Evolutionary conservation across 371 early-diverging fungal genomes (phyloP), one percentile per base, ranked within the genome.

Genomic region (Rhizopus sp.): DNA sequence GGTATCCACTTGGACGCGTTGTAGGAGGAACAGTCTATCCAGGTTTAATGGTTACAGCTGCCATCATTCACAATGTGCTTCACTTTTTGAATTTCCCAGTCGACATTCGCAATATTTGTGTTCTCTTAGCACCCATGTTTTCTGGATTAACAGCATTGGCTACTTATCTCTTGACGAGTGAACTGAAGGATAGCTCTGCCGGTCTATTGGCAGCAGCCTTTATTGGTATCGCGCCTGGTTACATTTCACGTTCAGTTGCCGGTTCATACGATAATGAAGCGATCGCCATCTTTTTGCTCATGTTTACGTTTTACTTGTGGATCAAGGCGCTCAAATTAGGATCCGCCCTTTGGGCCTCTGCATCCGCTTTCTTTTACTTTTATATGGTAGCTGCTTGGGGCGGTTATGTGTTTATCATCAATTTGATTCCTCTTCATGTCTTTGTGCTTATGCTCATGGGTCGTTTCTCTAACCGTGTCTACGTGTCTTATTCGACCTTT

Each of bases 351-450:
- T 96, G 87, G 68, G 97, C 85, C 31, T 89, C 91, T 50, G 67
- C 87, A 45, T 77, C 97, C 0, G 98, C 97, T 5, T 75, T 95
- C 50, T 94, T 91, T 60, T 99, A 99, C 83, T 99, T 98, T 72
- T 98, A 96, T 82, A 99, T 99, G 99, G 99, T 99, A 3, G 90
- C 97, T 5, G 93, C 99, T 7, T 99, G 99, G 99, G 99, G 99
- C 76, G 99, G 99, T 30, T 99, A 99, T 72, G 97, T 98, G 44
- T 99, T 99, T 66, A 98, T 98, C 62, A 99, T 95, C 75, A 97
- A 98, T 73, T 62, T 99, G 71, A 92, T 99, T 30, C 98, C 98
- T n/a, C 78, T 97, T 39, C 98, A 98, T 67, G 99, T 84, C 17
- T 94, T 98, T 76, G 91, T 87, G 2, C 78, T 99, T 57, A 80